A percentile compares a stretch with the other conserved stretches of the same genome.
Conservation (phyloP, 140 eudicot species). For the Senecio squalidus region DNA sequence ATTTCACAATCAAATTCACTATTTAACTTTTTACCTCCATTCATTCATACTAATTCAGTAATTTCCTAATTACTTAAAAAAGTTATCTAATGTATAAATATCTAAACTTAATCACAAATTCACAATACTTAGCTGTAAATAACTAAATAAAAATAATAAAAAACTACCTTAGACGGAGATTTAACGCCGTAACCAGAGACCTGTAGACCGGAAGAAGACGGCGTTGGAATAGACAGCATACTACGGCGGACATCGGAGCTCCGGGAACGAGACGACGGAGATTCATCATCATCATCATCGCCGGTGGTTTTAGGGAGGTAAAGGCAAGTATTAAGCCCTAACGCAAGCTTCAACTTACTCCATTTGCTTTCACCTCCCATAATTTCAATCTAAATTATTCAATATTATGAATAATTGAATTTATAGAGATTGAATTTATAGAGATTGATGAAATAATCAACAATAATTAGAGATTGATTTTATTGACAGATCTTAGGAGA, state of each 20-base stretch:
- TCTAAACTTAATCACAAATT: no score
- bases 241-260: slow-evolving; percentile 31
- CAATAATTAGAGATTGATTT: no score
- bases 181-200: slow-evolving; percentile 50
- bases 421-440: background rate
- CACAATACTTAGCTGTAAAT: no score
- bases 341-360: slow-evolving; percentile 66
- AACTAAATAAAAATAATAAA: no score
- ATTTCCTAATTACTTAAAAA: no score
- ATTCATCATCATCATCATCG: slow-evolving; percentile 39
- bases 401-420: background rate
- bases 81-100: no score
- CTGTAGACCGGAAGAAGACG: slow-evolving; percentile 81
- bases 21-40: slow-evolving; percentile 6
- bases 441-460: no score
- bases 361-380: slow-evolving; percentile 70
- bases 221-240: slow-evolving; percentile 83
- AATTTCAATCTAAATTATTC: slow-evolving; percentile 2
- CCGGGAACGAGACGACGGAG: slow-evolving; percentile 33
- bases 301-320: slow-evolving; percentile 54
- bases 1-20: slow-evolving; percentile 8
- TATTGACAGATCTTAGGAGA: slow-evolving; percentile 25
- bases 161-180: slow-evolving; percentile 62
- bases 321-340: slow-evolving; percentile 56
- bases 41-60: no score